These are phyloP conservation scores for Eragrostis curvula DNA, from an alignment of 176 grass and related monocot genomes.

Conservation along the genomic window DNA sequence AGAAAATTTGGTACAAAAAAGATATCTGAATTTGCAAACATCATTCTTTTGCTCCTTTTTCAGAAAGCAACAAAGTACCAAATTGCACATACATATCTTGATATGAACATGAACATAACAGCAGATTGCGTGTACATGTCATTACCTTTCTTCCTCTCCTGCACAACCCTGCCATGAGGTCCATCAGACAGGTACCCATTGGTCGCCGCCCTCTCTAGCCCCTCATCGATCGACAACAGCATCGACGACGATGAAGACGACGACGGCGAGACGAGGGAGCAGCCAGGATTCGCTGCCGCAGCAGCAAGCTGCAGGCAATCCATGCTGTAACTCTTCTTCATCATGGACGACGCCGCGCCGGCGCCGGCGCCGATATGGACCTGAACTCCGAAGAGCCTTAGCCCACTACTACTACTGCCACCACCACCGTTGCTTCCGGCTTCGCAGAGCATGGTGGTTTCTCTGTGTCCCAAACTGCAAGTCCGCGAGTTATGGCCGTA, in stretches of 20 bases:
- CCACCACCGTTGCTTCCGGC: background rate
- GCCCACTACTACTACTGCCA: background rate
- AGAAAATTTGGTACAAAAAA: background rate
- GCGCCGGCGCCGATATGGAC: slow-evolving; percentile 45
- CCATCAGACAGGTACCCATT: slow-evolving; percentile 84
- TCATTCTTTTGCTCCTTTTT: background rate
- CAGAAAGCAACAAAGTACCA: background rate
- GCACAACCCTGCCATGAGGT: slow-evolving; percentile 56
- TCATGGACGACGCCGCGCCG: slow-evolving; percentile 23
- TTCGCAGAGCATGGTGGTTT: slow-evolving; percentile 38
- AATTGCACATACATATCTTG: background rate
- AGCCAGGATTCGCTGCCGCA: slow-evolving; percentile 27
- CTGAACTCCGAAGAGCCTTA: slow-evolving; percentile 93
- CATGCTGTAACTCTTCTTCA: slow-evolving; percentile 86
- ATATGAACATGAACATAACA: background rate
- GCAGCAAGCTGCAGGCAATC: slow-evolving; percentile 60
- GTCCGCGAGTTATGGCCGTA: slow-evolving; percentile 71
- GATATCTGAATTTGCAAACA: slow-evolving; percentile 5
- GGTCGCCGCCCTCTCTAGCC: slow-evolving; percentile 58
- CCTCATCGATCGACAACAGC: slow-evolving; percentile 69
- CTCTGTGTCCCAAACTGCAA: slow-evolving; percentile 48
- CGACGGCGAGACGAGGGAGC: slow-evolving; percentile 51
- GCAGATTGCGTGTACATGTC: background rate
- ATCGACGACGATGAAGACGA: slow-evolving; percentile 61
- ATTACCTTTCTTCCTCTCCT: slow-evolving; percentile 90